Conservation (phyloP, 805 yeast species). For the Kluyveromyces siamensis region DNA sequence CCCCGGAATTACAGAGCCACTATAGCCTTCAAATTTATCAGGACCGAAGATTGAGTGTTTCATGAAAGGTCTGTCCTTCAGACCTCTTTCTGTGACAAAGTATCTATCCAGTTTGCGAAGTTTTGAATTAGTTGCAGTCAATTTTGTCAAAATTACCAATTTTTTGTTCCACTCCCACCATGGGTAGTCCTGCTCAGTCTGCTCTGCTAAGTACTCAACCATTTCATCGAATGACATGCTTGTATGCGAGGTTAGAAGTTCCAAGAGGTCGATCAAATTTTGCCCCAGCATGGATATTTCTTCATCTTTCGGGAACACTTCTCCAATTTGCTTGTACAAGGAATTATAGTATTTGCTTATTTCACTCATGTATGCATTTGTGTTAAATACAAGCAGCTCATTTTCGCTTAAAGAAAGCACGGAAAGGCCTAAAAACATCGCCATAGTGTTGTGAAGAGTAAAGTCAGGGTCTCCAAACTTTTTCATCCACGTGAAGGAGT, state of each 20-base stretch:
- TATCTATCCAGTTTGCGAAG: conserved; percentile 46
- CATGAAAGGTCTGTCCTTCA: conserved; percentile 47
- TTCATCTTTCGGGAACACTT: conserved; percentile 15
- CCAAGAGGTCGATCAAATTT: conserved; percentile 6
- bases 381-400: conserved; percentile 44
- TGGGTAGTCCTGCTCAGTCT: conserved; percentile 59
- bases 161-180: conserved; percentile 64
- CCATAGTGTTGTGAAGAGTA: conserved; percentile 44
- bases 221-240: conserved; percentile 31
- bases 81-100: conserved; percentile 40
- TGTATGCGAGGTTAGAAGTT: conserved; percentile 3
- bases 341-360: conserved; percentile 32
- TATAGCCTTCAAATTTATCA: conserved; percentile 40
- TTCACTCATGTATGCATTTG: conserved; percentile 38
- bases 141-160: conserved; percentile 45
- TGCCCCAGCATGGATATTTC: conserved; percentile 8
- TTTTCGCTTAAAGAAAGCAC: conserved; percentile 45
- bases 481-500: conserved; percentile 48
- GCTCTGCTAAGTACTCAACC: conserved; percentile 38
- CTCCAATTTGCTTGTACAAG: conserved; percentile 15
- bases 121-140: conserved; percentile 46
- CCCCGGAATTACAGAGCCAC: conserved; percentile 50
- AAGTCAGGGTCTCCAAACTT: conserved; percentile 44
- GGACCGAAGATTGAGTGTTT: conserved; percentile 59
- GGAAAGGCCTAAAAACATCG: conserved; percentile 52